Base-by-base conservation (phyloP, 441 rosid genomes). In the Erodium texanum region DNA sequence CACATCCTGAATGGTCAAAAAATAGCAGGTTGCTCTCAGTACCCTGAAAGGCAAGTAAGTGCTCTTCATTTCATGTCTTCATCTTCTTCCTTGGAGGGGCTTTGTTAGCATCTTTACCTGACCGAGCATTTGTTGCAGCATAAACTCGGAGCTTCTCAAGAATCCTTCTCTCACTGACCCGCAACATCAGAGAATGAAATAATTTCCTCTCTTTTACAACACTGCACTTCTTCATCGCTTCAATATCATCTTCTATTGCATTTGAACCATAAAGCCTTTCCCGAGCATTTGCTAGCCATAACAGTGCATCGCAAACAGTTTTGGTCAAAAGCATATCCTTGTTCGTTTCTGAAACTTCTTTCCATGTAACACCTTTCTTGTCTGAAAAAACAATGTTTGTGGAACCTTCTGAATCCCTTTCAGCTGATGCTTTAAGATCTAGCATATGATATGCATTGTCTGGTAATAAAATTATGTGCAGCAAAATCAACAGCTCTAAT, bases 131-230 rank as follows among this genome's bases (percentile, higher is more conserved):
- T 64, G 48, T 24, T 36, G 67, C 23, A n/a, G 84, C 84, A 61
- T 75, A 78, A 62, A 71, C 71, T 71, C 97, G 78, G 67, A 90
- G 84, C 79, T 84, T 86, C 77, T 78, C 84, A 11, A 93, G 79
- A 70, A 93, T 87, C 77, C 54, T 82, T 79, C 97, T 83, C 82
- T 93, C 98, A 62, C 96, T 79, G 43, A 79, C 76, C 16, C 92
- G 88, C 74, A 90, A 70, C 67, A 77, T 70, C 54, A 83, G 66
- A 14, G 97, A 86, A 77, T 90, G 89, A 74, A 84, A 83, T 54
- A 83, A 20, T 80, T 89, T 93, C 71, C 91, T 73, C 59, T 89
- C 92, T 63, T 61, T 71, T n/a, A 63, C 24, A 50, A 73, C 18
- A 43, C 23, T 66, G 68, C 90, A 84, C 68, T 68, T 67, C 59